Base-by-base conservation (phyloP, 1,284 basidiomycete genomes). In the Austropuccinia psidii region DNA sequence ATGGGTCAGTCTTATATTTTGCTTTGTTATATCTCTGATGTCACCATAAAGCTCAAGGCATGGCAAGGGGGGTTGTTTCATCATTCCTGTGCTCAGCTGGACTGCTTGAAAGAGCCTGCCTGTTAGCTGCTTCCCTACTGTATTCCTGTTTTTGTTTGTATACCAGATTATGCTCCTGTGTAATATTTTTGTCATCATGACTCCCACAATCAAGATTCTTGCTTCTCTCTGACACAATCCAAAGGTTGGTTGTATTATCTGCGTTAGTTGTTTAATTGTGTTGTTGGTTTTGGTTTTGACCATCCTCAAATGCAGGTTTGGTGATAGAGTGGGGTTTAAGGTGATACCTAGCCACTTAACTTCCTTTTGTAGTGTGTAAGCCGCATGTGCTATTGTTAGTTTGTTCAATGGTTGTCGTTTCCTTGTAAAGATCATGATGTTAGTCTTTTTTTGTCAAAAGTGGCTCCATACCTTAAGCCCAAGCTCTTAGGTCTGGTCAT, bases 131-230 rank as follows among this genome's bases (percentile, higher is more conserved):
- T 55, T 33, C 5, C 33, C 17, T 1, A 57, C 47, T 9, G 8
- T 68, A 11, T 55, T 54, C n/a, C 11, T 31, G n/a, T 52, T 55
- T 13, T n/a, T 41, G 24, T 33, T 7, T 1, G 50, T 68, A 27
- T 41, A 54, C 66, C 66, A 68, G 8, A 68, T 24, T 39, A 68
- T 17, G 27, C 66, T 68, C 1, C 66, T 52, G 43, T 39, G 55
- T 4, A 68, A 29, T 31, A 57, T n/a, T 37, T 35, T 24, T 1
- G 52, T 31, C 6, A 35, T 33, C 31, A 68, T 4, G 21, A 57
- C 66, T 24, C 50, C 52, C 4, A 13, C 43, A 3, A 68, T 41
- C 13, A 68, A 37, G 8, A 8, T 19, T 6, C 50, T 33, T n/a
- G 52, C 33, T n/a, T 8, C 8, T 24, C 33, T n/a, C 1, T n/a